Base-by-base conservation (phyloP, 1,139 yeast species). In the Saccharomyces hybrid region DNA sequence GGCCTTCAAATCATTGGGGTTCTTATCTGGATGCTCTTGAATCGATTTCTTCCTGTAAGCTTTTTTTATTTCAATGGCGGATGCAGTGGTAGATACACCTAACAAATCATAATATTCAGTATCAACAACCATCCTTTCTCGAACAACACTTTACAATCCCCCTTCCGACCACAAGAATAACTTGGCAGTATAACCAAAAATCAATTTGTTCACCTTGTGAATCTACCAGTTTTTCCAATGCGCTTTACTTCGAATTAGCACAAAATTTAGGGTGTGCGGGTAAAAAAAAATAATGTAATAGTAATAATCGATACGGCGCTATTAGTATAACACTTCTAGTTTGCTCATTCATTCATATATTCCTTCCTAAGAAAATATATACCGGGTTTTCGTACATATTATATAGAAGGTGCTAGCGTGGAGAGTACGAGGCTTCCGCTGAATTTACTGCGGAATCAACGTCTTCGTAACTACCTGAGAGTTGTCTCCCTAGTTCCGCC, bases 41-140 rank as follows among this genome's bases (percentile, higher is more conserved):
- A 91, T 82, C 6, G 97, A 97, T 67, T 86, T 84, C 70, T 85
- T 85, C 58, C 98, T 78, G 73, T 91, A 91, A 0, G 97, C 97
- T 69, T 87, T 88, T 70, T 91, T 91, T 71, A 91, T 90, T 55
- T 88, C 95, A 27, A 84, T 77, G 5, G 84, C 82, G 2, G 88
- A 80, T 44, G 97, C 97, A 16, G 80, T 78, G 1, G 84, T 74
- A 31, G 75, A 62, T 28, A 91, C 77, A 31, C 81, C 87, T 57
- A 91, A 75, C 32, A 84, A 70, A 60, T 91, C 97, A 69, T 91
- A 91, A 71, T 90, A 91, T 5, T 84, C 77, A 0, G 96, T 86
- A 66, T 91, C 97, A 14, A 85, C 95, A 29, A 87, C 97, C 95
- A 88, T 88, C 25, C 19, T 34, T 6, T 16, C 42, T 34, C 19